Evolutionary conservation across 371 early-diverging fungal genomes (phyloP).

Genomic region (Apophysomyces sp.): DNA sequence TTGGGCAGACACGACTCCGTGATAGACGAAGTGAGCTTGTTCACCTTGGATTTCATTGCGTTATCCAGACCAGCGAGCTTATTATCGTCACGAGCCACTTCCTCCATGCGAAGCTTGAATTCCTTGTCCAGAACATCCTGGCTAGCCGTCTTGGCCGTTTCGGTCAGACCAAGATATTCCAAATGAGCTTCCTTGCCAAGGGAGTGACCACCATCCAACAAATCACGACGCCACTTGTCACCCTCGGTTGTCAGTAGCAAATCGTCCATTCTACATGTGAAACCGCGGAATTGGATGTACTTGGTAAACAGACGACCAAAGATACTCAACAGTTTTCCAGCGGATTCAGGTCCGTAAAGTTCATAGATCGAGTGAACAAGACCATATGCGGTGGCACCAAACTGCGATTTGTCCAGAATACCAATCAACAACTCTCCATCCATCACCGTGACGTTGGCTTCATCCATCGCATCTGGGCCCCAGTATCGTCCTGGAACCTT

Average conservation of each 20-base stretch:
- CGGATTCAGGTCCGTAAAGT: constrained; percentile 91
- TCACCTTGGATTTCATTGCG: constrained; percentile 86
- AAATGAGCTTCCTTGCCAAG: constrained; percentile 72
- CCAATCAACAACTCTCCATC: constrained; percentile 92
- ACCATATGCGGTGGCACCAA: constrained; percentile 95
- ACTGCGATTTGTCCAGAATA: constrained; percentile 97
- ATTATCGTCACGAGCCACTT: constrained; percentile 81
- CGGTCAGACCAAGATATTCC: constrained; percentile 69
- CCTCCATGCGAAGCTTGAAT: constrained; percentile 78
- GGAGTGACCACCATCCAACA: constrained; percentile 53
- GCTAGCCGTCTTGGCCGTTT: constrained; percentile 39
- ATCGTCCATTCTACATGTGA: constrained; percentile 99
- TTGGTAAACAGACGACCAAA: constrained; percentile 94
- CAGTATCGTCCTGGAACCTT: constrained; percentile 88
- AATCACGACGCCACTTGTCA: constrained; percentile 72
- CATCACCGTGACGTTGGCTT: constrained; percentile 79
- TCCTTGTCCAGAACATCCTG: constrained; percentile 42
- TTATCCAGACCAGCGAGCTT: constrained; percentile 91
- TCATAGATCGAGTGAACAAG: constrained; percentile 98
- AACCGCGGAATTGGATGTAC: constrained; percentile 91
- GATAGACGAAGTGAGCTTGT: constrained; percentile 81
- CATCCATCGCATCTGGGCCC: constrained; percentile 82
- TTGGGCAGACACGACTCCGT: constrained; percentile 84
- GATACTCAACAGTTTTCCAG: constrained; percentile 93
- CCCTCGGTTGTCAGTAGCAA: constrained; percentile 87